Percentiles rank a stretch among this genome's conserved stretches.
phyloP scores from a whole-genome alignment of 129 eudicot species.

The Centaurea solstitialis region DNA sequence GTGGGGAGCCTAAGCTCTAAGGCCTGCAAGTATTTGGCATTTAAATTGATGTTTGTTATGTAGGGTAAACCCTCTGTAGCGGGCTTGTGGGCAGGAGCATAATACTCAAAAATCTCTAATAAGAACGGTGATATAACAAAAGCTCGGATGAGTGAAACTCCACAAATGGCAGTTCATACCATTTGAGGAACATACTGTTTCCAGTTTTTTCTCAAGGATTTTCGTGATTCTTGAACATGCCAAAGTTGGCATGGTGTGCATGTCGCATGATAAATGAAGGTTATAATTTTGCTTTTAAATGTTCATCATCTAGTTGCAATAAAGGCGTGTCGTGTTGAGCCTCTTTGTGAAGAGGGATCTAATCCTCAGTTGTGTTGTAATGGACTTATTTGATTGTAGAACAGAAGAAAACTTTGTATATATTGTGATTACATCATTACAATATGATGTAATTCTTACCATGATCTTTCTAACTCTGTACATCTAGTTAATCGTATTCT shows the following conservation, averaged over 20 bases:
- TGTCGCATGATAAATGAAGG: background rate
- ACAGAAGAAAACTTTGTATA: background rate
- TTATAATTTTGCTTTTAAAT: too few species aligned
- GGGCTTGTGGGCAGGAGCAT: background rate
- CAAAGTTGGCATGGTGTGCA: background rate
- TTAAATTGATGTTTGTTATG: background rate
- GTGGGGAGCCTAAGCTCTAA: background rate
- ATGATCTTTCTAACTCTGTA: background rate
- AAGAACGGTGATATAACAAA: too few species aligned
- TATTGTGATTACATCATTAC: background rate
- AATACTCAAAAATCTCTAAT: background rate
- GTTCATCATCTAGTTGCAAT: background rate
- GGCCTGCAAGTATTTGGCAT: background rate
- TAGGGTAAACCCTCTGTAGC: background rate
- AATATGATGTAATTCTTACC: background rate
- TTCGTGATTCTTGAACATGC: background rate
- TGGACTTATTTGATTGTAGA: background rate
- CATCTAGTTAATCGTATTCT: background rate
- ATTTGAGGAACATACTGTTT: too few species aligned
- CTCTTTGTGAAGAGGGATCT: background rate
- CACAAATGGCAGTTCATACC: too few species aligned
- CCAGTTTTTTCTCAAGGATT: background rate
- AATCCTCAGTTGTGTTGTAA: background rate
- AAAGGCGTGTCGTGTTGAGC: background rate
- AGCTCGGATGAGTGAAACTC: too few species aligned